Conservation (phyloP, 306 rosid species). For the Cyclanthera cordifolia region DNA sequence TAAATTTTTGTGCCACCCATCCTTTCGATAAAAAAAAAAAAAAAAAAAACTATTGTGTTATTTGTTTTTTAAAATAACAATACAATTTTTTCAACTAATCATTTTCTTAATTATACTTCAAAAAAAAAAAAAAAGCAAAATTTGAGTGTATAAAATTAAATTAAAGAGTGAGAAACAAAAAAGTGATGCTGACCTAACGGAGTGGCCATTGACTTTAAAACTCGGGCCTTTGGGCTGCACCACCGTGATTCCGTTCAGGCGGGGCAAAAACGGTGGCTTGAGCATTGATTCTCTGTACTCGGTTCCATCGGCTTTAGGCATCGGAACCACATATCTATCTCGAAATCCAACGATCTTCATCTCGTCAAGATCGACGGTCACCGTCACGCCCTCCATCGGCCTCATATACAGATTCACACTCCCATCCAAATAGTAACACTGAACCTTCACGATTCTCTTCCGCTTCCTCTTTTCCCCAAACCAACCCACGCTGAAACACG, state of each 20-base stretch:
- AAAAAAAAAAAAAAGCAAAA: too few relatives aligned
- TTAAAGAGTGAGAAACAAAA: too few relatives aligned
- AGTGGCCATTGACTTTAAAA: slow-evolving; percentile 17
- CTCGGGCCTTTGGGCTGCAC: slow-evolving; percentile 11
- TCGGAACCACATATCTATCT: slow-evolving; percentile 19
- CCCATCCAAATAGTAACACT: slow-evolving; percentile 19
- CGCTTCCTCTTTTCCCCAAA: slow-evolving; percentile 17
- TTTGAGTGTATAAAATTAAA: too few relatives aligned
- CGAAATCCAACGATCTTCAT: slow-evolving; percentile 22
- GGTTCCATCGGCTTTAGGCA: slow-evolving; percentile 27
- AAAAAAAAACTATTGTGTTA: too few relatives aligned
- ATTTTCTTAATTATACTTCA: too few relatives aligned
- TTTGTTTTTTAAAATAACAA: too few relatives aligned
- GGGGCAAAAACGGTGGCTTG: slow-evolving; percentile 24
- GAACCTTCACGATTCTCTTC: slow-evolving; percentile 12
- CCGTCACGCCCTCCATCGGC: slow-evolving; percentile 28
- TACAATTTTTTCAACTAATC: too few relatives aligned
- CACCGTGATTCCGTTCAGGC: slow-evolving; percentile 1
- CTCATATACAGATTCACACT: slow-evolving; percentile 25
- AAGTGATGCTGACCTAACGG: slow-evolving; percentile 8
- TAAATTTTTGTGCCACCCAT: too few relatives aligned
- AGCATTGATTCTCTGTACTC: slow-evolving; percentile 20
- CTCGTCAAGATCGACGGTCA: slow-evolving; percentile 28
- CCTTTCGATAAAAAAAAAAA: too few relatives aligned
- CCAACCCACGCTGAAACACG: slow-evolving; percentile 25